phyloP scores from a whole-genome alignment of 306 rosid genomes.

The Quillaja saponaria region DNA sequence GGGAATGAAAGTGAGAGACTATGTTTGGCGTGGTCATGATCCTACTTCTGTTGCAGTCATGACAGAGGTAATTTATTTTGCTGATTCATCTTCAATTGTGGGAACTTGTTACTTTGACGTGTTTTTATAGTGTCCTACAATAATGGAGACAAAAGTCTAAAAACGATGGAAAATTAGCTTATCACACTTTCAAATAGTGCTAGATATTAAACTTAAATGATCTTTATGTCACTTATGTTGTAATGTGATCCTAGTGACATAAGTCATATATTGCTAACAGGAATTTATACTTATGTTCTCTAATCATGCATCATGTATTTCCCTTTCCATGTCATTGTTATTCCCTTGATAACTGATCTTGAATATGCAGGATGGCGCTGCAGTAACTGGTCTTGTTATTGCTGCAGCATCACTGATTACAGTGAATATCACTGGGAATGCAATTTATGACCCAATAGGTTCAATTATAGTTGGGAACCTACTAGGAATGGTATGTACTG shows the following conservation, averaged over 20 bases:
- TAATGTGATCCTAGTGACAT: not conserved
- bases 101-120: conserved; percentile 15
- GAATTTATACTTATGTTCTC: conserved; percentile 22
- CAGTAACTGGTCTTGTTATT: conserved; percentile 85
- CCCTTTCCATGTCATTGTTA: conserved; percentile 19
- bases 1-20: conserved; percentile 93
- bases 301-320: conserved; percentile 14
- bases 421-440: conserved; percentile 78
- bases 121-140: not conserved
- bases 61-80: conserved; percentile 72
- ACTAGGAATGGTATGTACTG: conserved; percentile 87
- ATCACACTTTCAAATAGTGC: not conserved
- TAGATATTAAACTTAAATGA: not conserved
- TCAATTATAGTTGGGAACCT: conserved; percentile 91
- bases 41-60: conserved; percentile 99
- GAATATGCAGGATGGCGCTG: conserved; percentile 94
- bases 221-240: not conserved
- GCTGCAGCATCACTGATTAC: conserved; percentile 96
- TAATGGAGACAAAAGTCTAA: not conserved
- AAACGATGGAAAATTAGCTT: not conserved
- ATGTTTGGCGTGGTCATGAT: conserved; percentile 96
- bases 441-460: conserved; percentile 93
- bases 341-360: not conserved
- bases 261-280: conserved; percentile 9
- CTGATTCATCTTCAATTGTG: not conserved